Evolutionary conservation across 1,284 basidiomycete genomes (phyloP).

Genomic region (Tausonia pullulans): DNA sequence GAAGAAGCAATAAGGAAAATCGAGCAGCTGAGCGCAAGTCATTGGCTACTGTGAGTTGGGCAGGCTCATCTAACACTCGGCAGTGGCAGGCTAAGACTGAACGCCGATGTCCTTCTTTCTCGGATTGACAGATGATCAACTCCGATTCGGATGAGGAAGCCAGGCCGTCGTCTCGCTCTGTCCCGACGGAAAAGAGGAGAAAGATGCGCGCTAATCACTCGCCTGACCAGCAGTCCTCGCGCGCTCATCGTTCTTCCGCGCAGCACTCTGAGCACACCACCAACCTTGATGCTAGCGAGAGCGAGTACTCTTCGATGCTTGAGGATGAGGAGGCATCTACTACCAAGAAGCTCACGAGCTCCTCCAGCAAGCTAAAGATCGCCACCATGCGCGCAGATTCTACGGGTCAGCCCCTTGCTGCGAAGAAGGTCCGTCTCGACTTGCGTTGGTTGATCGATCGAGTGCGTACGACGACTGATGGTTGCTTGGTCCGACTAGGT

Average conservation of each 20-base stretch:
- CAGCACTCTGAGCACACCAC: not conserved
- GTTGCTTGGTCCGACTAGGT: not conserved
- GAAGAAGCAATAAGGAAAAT: no score
- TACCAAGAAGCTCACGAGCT: not conserved
- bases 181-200: not conserved
- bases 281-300: not conserved
- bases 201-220: not conserved
- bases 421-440: not conserved
- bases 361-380: not conserved
- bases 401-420: not conserved
- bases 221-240: not conserved
- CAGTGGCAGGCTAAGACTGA: no score
- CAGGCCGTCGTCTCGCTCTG: not conserved
- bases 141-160: not conserved
- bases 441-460: no score
- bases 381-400: not conserved
- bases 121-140: no score
- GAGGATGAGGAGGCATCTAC: not conserved
- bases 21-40: no score
- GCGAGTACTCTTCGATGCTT: not conserved
- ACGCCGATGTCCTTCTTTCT: no score
- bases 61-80: no score
- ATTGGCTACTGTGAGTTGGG: no score
- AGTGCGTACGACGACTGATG: no score
- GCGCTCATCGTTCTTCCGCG: not conserved